Conservation (phyloP, 305 asterid species). For the Plantago rigida region DNA sequence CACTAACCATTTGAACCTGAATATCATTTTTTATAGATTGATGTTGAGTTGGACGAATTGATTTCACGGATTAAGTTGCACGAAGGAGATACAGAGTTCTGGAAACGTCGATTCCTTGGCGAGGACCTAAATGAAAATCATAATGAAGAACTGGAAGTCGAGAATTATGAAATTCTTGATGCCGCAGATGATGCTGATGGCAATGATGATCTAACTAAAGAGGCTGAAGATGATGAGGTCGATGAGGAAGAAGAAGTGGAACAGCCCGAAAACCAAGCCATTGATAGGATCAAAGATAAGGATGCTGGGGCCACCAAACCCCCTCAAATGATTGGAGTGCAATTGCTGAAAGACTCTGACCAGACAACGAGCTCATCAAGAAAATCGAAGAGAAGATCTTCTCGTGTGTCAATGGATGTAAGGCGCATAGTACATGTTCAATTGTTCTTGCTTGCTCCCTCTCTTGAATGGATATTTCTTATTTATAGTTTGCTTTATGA, state of each 20-base stretch:
- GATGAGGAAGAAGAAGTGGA: slow-evolving; percentile 73
- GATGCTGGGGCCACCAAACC: slow-evolving; percentile 73
- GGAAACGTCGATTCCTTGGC: slow-evolving; percentile 93
- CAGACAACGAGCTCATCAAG: slow-evolving; percentile 60
- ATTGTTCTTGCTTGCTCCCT: not conserved
- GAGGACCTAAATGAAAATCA: slow-evolving; percentile 65
- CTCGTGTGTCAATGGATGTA: slow-evolving; percentile 72
- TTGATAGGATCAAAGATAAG: slow-evolving; percentile 69
- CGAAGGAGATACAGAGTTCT: slow-evolving; percentile 95
- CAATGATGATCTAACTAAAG: slow-evolving; percentile 44
- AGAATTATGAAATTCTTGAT: slow-evolving; percentile 45
- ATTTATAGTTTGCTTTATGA: no score
- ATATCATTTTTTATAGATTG: slow-evolving; percentile 42
- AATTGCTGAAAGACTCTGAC: slow-evolving; percentile 73
- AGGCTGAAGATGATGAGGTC: slow-evolving; percentile 50
- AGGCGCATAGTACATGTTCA: slow-evolving; percentile 13
- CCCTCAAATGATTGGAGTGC: slow-evolving; percentile 96
- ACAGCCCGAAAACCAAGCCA: slow-evolving; percentile 65
- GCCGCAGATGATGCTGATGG: slow-evolving; percentile 58
- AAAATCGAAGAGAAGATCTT: slow-evolving; percentile 60
- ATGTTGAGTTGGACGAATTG: slow-evolving; percentile 83
- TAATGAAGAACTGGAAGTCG: slow-evolving; percentile 47
- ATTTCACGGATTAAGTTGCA: slow-evolving; percentile 80
- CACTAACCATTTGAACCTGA: slow-evolving; percentile 11
- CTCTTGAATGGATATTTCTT: not conserved